phyloP scores from a whole-genome alignment of 1,284 basidiomycete species.

The Cutaneotrichosporon cyanovorans region DNA sequence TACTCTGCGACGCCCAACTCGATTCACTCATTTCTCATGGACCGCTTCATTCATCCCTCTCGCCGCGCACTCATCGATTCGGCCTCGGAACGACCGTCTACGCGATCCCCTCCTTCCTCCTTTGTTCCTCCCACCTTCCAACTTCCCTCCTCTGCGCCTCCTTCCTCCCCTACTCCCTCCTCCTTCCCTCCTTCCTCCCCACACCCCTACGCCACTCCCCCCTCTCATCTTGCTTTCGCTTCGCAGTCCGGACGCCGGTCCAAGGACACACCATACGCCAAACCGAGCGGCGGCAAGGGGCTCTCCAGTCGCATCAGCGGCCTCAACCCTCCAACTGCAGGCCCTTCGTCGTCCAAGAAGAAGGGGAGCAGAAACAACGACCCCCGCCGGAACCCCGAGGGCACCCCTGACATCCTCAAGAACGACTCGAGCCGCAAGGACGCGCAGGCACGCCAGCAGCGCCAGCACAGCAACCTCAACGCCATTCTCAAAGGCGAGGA shows the following conservation, averaged over 20 bases:
- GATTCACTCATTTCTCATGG: background rate
- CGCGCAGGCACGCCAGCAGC: constrained; percentile 13
- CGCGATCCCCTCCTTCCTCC: too few species aligned
- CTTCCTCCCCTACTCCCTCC: too few species aligned
- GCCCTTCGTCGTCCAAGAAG: background rate
- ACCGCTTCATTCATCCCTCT: constrained; percentile 2
- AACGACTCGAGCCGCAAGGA: constrained; percentile 8
- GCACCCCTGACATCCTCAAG: constrained; percentile 21
- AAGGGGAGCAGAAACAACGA: constrained; percentile 10
- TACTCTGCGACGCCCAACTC: background rate
- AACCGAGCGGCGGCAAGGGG: constrained; percentile 6
- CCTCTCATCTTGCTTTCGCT: too few species aligned
- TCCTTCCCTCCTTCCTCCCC: constrained; percentile 3
- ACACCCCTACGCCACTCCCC: background rate
- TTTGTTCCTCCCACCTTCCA: too few species aligned
- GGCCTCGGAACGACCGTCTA: too few species aligned
- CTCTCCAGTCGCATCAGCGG: constrained; percentile 15
- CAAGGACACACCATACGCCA: constrained; percentile 19
- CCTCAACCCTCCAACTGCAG: background rate
- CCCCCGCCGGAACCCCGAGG: constrained; percentile 17
- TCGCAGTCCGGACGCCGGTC: constrained; percentile 16
- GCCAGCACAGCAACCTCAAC: constrained; percentile 28
- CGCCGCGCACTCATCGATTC: constrained; percentile 4
- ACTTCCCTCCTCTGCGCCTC: too few species aligned
- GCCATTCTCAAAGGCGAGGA: constrained; percentile 29